Base-by-base conservation (phyloP, 805 yeast genomes). In the Schwanniomyces occidentalis region DNA sequence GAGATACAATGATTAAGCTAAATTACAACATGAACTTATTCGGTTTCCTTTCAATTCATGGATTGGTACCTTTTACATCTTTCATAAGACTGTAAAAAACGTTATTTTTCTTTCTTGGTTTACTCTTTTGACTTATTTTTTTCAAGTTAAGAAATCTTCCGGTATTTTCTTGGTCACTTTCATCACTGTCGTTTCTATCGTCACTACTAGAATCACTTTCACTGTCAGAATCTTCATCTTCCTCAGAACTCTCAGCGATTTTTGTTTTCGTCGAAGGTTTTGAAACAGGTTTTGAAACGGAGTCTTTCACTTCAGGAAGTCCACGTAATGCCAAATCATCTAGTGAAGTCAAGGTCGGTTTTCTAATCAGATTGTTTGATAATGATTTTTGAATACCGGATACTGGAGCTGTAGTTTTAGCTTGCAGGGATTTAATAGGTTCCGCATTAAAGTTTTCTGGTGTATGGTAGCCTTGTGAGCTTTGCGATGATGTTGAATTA, bases 291-390 rank as follows among this genome's bases (percentile, higher is more conserved):
- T 14, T 31, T 12, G 24, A 17, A 20, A 20, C 34, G 6, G 64
- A 63, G 28, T 80, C 85, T 36, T 69, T 72, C 0, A 82, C 86
- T 14, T 76, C 85, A 2, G 89, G 89, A 8, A 82, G 71, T 4
- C 86, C 88, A 34, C 81, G 65, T n/a, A 72, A 67, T 4, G 73
- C 80, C 39, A 82, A 60, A 40, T 81, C 84, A 3, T 77, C 72
- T 20, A 82, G 56, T 1, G 85, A 75, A 12, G 56, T 46, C 35
- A 78, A 65, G 0, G 81, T 73, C 1, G 65, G 65, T 29, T 49
- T 53, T 32, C 44, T 51, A n/a, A 48, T 46, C 9, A 18, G 13
- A n/a, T 27, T 18, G 12, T 16, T 18, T 27, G 18, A 27, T 2
- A 13, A n/a, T 4, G 23, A 21, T 16, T 30, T 30, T 5, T 8